Evolutionary conservation across 441 rosid genomes (phyloP).

Genomic region (Bruguiera hainesii): DNA sequence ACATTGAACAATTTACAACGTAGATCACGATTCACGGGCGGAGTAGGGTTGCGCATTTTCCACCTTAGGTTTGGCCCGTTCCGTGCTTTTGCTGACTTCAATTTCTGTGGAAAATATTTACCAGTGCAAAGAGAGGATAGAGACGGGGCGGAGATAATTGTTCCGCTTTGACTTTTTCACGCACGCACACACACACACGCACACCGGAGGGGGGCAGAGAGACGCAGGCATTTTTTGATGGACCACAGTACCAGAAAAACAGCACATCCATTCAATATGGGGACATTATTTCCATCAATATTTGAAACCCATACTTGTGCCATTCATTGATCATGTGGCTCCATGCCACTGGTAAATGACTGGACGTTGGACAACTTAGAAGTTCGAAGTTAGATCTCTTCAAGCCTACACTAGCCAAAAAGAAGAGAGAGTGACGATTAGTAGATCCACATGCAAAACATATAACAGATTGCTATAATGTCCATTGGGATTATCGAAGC

Average conservation of each 20-base stretch:
- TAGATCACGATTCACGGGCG: not conserved
- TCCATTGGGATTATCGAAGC: not conserved
- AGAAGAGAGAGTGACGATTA: not conserved
- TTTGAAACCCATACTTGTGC: constrained; percentile 12
- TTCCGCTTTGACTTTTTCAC: constrained; percentile 20
- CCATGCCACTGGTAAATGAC: not conserved
- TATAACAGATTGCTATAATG: constrained; percentile 3
- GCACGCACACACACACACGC: not conserved
- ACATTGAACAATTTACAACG: not conserved
- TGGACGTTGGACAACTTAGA: not conserved
- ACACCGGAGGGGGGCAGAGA: not conserved
- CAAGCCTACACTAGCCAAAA: not conserved
- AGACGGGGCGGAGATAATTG: constrained; percentile 15
- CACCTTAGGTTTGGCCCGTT: not conserved
- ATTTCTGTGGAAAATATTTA: not conserved
- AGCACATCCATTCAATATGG: constrained; percentile 29
- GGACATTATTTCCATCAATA: constrained; percentile 21
- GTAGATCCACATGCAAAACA: constrained; percentile 13
- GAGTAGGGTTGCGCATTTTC: not conserved
- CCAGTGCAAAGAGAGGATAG: not conserved
- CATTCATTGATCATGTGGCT: constrained; percentile 25
- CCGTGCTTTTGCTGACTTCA: not conserved
- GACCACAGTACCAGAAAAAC: constrained; percentile 37
- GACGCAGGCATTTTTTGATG: constrained; percentile 20
- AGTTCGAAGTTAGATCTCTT: not conserved